These are phyloP conservation scores for Ramicandelaber brevisporus DNA, from an alignment of 192 early-diverging fungal genomes.

Conservation along the genomic window DNA sequence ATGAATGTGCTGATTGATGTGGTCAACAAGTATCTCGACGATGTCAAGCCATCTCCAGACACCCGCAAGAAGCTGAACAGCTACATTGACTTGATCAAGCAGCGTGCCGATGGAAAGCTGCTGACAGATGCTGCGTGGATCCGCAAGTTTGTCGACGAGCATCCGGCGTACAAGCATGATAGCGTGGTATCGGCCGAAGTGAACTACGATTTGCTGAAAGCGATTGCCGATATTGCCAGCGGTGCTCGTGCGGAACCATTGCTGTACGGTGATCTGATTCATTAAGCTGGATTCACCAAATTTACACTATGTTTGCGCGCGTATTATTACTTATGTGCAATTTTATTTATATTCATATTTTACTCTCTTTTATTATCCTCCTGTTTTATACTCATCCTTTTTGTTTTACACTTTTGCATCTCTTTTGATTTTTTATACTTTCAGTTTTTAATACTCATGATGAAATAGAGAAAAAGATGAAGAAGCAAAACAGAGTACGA, in stretches of 20 bases:
- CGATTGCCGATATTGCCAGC: conserved; percentile 12
- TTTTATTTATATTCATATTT: no score
- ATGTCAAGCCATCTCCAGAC: conserved; percentile 30
- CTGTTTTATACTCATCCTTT: no score
- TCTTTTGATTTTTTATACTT: no score
- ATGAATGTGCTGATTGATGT: conserved; percentile 70
- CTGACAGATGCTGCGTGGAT: conserved; percentile 84
- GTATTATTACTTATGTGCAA: no score
- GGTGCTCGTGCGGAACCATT: conserved; percentile 11
- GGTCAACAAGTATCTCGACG: conserved; percentile 63
- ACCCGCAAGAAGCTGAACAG: conserved; percentile 37
- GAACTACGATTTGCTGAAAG: conserved; percentile 55
- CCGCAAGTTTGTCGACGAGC: conserved; percentile 59
- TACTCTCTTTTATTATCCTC: no score
- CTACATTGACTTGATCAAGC: conserved; percentile 57
- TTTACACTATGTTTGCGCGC: no score
- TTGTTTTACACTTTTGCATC: no score
- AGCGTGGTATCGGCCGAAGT: conserved; percentile 64
- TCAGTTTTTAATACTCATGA: no score
- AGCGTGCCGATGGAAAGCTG: conserved; percentile 54
- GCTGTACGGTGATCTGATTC: no score
- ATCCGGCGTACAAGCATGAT: conserved; percentile 74
- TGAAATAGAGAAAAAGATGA: no score
- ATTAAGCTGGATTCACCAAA: no score
- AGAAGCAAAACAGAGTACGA: no score